A percentile compares a stretch with the other conserved stretches of the same genome.
Conservation (phyloP, 805 yeast genomes). For the Jamesozyma spencerorum region DNA sequence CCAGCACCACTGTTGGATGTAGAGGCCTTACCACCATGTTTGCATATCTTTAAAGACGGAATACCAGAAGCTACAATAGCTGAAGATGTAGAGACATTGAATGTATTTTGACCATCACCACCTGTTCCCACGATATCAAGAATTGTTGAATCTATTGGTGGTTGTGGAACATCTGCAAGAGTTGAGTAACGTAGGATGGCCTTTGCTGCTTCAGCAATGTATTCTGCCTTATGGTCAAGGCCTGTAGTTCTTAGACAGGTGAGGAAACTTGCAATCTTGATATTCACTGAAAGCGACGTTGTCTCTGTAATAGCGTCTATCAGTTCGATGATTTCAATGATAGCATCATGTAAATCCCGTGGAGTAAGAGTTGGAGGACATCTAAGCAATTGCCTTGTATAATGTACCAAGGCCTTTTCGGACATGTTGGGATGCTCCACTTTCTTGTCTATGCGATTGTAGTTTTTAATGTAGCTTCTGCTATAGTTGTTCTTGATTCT, state of each 20-base stretch:
- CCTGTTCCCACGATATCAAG: slow-evolving; percentile 95
- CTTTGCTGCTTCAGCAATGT: slow-evolving; percentile 76
- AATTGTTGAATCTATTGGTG: not conserved
- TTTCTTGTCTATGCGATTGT: no score
- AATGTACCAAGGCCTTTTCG: slow-evolving; percentile 18
- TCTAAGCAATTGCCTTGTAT: slow-evolving; percentile 52
- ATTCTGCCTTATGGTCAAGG: slow-evolving; percentile 72
- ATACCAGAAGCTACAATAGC: slow-evolving; percentile 94
- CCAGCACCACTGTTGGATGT: slow-evolving; percentile 93
- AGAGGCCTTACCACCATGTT: slow-evolving; percentile 96
- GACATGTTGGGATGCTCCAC: slow-evolving; percentile 4
- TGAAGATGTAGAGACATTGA: slow-evolving; percentile 89
- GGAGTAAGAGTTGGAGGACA: slow-evolving; percentile 57
- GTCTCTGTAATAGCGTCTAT: slow-evolving; percentile 37
- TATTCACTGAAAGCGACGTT: slow-evolving; percentile 22
- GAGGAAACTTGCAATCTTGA: slow-evolving; percentile 71
- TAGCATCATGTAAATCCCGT: slow-evolving; percentile 53
- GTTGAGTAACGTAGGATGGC: slow-evolving; percentile 62
- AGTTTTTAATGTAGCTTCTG: no score
- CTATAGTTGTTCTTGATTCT: no score
- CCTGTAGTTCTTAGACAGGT: slow-evolving; percentile 66
- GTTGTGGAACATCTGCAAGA: slow-evolving; percentile 39
- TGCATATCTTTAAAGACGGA: slow-evolving; percentile 59
- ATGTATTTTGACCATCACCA: slow-evolving; percentile 96
- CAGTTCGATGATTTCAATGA: slow-evolving; percentile 51